Conservation (phyloP, 169 alveolate species). For the Plasmodium gonderi region DNA sequence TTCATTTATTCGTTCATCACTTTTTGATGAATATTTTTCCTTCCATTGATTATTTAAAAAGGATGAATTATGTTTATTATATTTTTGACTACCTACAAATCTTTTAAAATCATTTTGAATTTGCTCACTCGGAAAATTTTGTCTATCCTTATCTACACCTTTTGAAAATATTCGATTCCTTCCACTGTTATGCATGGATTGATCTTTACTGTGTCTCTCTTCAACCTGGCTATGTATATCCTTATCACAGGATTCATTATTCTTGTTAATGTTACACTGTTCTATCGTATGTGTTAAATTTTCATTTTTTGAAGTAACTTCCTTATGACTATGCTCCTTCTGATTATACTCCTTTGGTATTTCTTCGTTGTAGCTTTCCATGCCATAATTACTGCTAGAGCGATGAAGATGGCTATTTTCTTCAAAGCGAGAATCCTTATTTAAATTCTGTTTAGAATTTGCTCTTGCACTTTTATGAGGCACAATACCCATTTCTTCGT, state of each 20-base stretch:
- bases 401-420: neutral
- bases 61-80: slow-evolving; percentile 4
- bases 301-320: neutral
- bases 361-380: slow-evolving; percentile 19
- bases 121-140: neutral
- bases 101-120: neutral
- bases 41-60: neutral
- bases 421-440: neutral
- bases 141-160: neutral
- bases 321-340: neutral
- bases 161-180: neutral
- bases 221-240: neutral
- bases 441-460: neutral
- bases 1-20: neutral
- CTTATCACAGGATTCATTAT: neutral
- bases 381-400: slow-evolving; percentile 25
- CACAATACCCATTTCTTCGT: neutral
- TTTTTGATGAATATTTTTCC: neutral
- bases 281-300: neutral
- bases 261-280: neutral
- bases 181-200: neutral
- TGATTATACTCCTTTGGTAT: slow-evolving; percentile 2
- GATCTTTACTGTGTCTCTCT: neutral
- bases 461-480: neutral
- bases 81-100: neutral